Evolutionary conservation across 2,329 filamentous ascomycete species (phyloP), one percentile per base, ranked within the genome.

Genomic region (Exophiala lecanii-corni): DNA sequence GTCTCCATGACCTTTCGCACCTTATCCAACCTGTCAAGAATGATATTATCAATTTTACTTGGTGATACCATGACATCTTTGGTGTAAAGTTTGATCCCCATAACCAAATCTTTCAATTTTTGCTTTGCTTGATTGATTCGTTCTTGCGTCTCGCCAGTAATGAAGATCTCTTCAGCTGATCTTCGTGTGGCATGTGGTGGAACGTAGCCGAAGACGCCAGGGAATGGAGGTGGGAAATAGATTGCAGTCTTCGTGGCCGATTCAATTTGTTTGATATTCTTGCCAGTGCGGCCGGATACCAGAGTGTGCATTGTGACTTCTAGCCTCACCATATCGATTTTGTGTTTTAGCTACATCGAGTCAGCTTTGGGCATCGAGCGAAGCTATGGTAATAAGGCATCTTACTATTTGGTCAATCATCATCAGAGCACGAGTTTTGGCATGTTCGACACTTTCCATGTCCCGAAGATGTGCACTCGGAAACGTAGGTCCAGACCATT

Each of bases 191-290:
- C 89, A 53, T 86, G 87, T 5, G 81, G 80, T 1, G 91, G 89
- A 40, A 82, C 86, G 64, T 95, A 98, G 47, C 87, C 85, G 61
- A 92, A 96, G 53, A 96, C 82, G 46, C 84, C 82, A 10, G 91
- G 89, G 62, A 97, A 97, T 1, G 91, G 85, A 5, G 89, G 89
- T 19, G 92, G 92, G 61, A 98, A 97, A 69, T 98, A 98, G 58
- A 98, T 97, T 52, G 92, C 91, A 6, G 92, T 97, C 58, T 89
- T 88, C 10, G 92, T 97, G 19, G 85, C 81, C 10, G 92, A 94
- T 67, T 98, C 92, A 59, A 98, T 96, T 58, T 92, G 72, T 71
- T 97, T 97, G 71, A 98, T 95, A 64, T 96, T 96, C 72, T 95
- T 94, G 56, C 92, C 80, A 56, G 89, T 91, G 36, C 92, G 86